Evolutionary conservation across 2,329 filamentous ascomycete genomes (phyloP), one percentile per base, ranked within the genome.

Genomic region (Fusarium neocosmosporiellum): DNA sequence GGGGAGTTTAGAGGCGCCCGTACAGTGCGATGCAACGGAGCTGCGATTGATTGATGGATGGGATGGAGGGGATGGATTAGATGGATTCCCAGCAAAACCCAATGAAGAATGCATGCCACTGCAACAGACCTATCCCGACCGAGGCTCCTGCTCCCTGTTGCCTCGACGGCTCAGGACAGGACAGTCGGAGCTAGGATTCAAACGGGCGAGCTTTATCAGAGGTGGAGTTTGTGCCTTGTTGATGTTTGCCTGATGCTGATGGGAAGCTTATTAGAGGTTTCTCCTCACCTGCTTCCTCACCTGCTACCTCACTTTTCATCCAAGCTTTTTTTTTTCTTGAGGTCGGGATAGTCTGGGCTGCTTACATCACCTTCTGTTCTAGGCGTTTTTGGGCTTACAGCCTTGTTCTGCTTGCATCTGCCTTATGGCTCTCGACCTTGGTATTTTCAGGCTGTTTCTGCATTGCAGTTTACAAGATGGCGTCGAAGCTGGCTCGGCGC

Each of bases 21-120:
- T 74, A 78, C 76, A 78, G 76, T 78, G 76, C 76, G 76, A 73
- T 58, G 46, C 48, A 62, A 69, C 67, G 67, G 43, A 68, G 59
- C 31, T 57, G 68, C 24, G 57, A 48, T 54, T 46, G 41, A 46
- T 46, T 24, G 41, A 46, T 41, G 14, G 14, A 8, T 36, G 41
- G 41, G 27, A 16, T 20, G 41, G 24, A 13, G 41, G 41, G 48
- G 34, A 33, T 58, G 34, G 33, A 37, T 48, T 48, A 22, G 41
- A 46, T 46, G 39, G 39, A 43, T 48, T 48, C 46, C 46, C 43
- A 48, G 22, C 14, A 48, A 27, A 48, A 18, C 14, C 43, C 43
- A 48, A 48, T 48, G 16, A 48, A 43, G 11, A 54, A 60, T 39
- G 36, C 18, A 46, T 59, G 57, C 55, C 34, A 41, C 20, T 46